Base-by-base conservation (phyloP, 305 asterid species). In the Fraxinus sp. region DNA sequence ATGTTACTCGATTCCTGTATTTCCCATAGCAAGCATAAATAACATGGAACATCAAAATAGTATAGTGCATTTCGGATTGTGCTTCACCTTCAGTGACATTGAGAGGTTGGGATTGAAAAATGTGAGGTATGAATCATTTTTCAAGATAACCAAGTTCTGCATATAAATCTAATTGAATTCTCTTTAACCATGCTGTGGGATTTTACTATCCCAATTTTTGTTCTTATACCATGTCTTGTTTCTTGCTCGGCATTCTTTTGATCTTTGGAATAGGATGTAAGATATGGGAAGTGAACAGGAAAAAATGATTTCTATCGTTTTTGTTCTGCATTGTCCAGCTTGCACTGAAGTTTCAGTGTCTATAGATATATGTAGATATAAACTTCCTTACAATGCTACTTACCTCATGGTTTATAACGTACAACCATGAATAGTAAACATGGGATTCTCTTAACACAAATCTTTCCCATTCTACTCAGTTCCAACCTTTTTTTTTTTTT, bases 401-500 rank as follows among this genome's bases (percentile, higher is more conserved):
- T 73, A 37, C 76, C 64, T 26, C 24, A 7, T 78, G 26, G 37
- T 22, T 81, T 59, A 57, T 26, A 73, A 28, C n/a, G 68, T 32
- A 52, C 22, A 36, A 28, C 52, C 44, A 24, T 55, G 66, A 64
- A 52, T 55, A 68, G 73, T 7, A 64, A 79, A 14, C 14, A 4
- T 78, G 57, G 33, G 79, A 39, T 8, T 76, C 26, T 20, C 22
- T 55, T 66, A 75, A 64, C 76, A 35, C 46, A 52, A 35, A 22
- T 52, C 32, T 78, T 14, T 22, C 14, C 72, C n/a, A 14, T 68
- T 78, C 35, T 52, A 36, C 79, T 81, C 79, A 52, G 74, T 82
- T 80, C 71, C 41, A 59, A 14, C 71, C 33, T 22, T 33, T 32
- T 68, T 37, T 70, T 7, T 46, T 80, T 32, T 81, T 30, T 32